phyloP scores from a whole-genome alignment of 2,329 filamentous ascomycete species.

The Trichoderma simmonsii region DNA sequence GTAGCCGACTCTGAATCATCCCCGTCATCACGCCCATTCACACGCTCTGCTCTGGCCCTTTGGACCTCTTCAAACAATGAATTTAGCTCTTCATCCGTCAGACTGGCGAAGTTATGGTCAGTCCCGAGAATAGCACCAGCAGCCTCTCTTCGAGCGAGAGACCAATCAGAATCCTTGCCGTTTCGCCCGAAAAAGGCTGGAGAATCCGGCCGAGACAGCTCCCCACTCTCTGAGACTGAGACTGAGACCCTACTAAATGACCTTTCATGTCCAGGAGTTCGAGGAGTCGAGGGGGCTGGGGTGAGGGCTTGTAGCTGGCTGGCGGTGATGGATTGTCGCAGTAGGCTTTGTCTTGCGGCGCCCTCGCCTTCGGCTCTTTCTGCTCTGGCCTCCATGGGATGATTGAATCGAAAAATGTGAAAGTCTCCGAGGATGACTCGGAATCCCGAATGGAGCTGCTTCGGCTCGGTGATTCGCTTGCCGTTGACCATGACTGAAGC shows the following conservation, averaged over 20 bases:
- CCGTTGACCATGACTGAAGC: constrained; percentile 98
- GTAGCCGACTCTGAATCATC: constrained; percentile 88
- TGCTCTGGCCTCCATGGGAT: constrained; percentile 90
- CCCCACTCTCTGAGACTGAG: constrained; percentile 78
- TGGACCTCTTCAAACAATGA: constrained; percentile 92
- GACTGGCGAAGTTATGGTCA: constrained; percentile 84
- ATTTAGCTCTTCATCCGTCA: constrained; percentile 93
- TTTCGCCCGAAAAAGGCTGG: constrained; percentile 64
- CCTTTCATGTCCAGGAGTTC: constrained; percentile 65
- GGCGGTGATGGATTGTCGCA: constrained; percentile 76
- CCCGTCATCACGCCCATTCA: constrained; percentile 70
- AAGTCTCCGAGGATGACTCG: constrained; percentile 96
- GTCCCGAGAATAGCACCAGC: constrained; percentile 83
- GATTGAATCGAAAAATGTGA: constrained; percentile 98
- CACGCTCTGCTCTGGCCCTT: constrained; percentile 70
- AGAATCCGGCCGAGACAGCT: constrained; percentile 70
- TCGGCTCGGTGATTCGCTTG: constrained; percentile 80
- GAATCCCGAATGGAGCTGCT: constrained; percentile 84
- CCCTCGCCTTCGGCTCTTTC: constrained; percentile 74
- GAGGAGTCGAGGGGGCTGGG: constrained; percentile 52
- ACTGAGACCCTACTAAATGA: constrained; percentile 77
- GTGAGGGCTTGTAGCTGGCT: constrained; percentile 52
- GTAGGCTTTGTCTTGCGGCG: constrained; percentile 58
- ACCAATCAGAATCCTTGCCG: constrained; percentile 88
- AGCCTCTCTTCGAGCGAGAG: constrained; percentile 88